These are phyloP conservation scores for Macrolepiota dolichaula DNA, from an alignment of 768 basidiomycete species.

Conservation along the genomic window DNA sequence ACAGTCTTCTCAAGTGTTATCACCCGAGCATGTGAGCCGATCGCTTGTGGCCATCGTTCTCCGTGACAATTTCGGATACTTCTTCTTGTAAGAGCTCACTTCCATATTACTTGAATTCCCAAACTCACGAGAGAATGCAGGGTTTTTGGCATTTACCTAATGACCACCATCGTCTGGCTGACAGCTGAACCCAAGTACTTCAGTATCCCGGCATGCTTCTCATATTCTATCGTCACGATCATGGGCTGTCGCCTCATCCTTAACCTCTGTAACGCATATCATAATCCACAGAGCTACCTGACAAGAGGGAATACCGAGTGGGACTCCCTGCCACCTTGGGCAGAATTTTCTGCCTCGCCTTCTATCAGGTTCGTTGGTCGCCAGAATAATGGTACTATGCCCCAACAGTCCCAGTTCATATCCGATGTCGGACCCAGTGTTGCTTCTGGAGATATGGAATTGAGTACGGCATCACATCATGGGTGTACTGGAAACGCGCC, in stretches of 20 bases:
- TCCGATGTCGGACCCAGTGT: too few relatives aligned
- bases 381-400: too few relatives aligned
- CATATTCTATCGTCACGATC: slow-evolving; percentile 22
- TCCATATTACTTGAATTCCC: not conserved
- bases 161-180: slow-evolving; percentile 24
- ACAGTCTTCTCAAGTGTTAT: not conserved
- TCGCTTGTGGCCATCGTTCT: slow-evolving; percentile 20
- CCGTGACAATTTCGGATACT: slow-evolving; percentile 26
- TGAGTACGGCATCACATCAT: too few relatives aligned
- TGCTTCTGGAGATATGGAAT: too few relatives aligned
- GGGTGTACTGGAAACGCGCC: too few relatives aligned
- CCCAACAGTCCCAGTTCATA: too few relatives aligned
- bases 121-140: slow-evolving; percentile 7
- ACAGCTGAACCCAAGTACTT: slow-evolving; percentile 18
- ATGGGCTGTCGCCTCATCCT: slow-evolving; percentile 27
- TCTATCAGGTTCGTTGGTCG: too few relatives aligned
- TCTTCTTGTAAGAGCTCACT: slow-evolving; percentile 20
- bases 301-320: not conserved
- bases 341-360: too few relatives aligned
- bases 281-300: slow-evolving; percentile 8
- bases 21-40: slow-evolving; percentile 9
- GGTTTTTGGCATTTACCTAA: slow-evolving; percentile 21
- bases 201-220: slow-evolving; percentile 21
- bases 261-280: slow-evolving; percentile 25
- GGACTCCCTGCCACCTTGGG: not conserved